Conservation (phyloP, 176 grass and related monocot species). For the Elaeis guineensis region DNA sequence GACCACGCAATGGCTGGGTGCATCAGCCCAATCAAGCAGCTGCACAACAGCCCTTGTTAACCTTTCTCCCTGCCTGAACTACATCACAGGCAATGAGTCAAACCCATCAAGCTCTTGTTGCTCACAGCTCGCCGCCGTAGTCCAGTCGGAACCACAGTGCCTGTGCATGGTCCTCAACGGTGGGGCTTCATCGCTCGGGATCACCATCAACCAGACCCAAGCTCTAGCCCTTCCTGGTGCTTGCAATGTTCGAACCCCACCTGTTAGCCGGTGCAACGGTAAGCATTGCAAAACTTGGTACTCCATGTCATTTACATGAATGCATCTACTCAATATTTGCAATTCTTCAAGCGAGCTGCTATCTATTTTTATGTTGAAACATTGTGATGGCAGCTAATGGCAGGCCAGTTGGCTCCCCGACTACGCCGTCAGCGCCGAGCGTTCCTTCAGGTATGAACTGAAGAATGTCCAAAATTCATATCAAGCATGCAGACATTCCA, state of each 20-base stretch:
- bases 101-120: constrained; percentile 46
- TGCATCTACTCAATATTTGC: too few species aligned
- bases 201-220: constrained; percentile 58
- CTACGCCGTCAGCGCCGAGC: too few species aligned
- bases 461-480: too few species aligned
- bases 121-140: constrained; percentile 43
- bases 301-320: too few species aligned
- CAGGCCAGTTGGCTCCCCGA: too few species aligned
- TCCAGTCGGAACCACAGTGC: constrained; percentile 56
- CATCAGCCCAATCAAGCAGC: constrained; percentile 38
- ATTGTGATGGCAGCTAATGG: too few species aligned
- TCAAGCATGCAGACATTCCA: too few species aligned
- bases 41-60: constrained; percentile 45
- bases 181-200: constrained; percentile 34
- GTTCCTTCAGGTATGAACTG: too few species aligned
- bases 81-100: constrained; percentile 62
- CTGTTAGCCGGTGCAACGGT: constrained; percentile 55
- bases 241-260: constrained; percentile 58
- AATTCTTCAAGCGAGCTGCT: too few species aligned
- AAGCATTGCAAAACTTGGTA: background rate
- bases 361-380: too few species aligned
- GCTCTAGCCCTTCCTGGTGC: constrained; percentile 44
- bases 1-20: constrained; percentile 10
- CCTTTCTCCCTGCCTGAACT: constrained; percentile 73
- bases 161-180: constrained; percentile 55